phyloP scores from a whole-genome alignment of 805 yeast species.

The Saccharomycopsis sp. region DNA sequence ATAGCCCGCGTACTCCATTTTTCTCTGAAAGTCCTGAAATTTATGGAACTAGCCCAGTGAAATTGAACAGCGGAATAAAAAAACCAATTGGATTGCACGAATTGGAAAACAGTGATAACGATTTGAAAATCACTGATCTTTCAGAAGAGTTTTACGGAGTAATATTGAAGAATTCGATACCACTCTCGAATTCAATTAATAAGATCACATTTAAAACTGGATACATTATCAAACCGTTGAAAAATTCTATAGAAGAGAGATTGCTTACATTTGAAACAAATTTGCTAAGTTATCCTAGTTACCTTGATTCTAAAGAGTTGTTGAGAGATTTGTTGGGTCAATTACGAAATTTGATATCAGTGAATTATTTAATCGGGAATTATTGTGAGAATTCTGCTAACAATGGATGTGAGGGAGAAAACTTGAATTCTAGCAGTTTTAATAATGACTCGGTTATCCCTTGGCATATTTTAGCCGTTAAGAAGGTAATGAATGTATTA shows the following conservation, averaged over 20 bases:
- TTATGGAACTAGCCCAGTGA: not conserved
- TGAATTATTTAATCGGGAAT: slow-evolving; percentile 28
- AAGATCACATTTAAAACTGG: slow-evolving; percentile 68
- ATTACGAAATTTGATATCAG: slow-evolving; percentile 47
- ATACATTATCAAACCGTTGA: slow-evolving; percentile 43
- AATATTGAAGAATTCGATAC: slow-evolving; percentile 52
- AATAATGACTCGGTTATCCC: slow-evolving; percentile 43
- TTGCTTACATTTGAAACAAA: slow-evolving; percentile 51
- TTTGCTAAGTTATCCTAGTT: slow-evolving; percentile 65
- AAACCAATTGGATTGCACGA: slow-evolving; percentile 15
- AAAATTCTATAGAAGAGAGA: slow-evolving; percentile 25
- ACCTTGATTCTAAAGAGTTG: slow-evolving; percentile 48
- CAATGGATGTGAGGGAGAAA: slow-evolving; percentile 2
- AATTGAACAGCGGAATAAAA: slow-evolving; percentile 25
- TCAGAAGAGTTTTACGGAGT: slow-evolving; percentile 48
- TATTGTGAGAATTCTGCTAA: slow-evolving; percentile 28
- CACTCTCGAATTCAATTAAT: slow-evolving; percentile 63
- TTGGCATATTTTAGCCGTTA: slow-evolving; percentile 68
- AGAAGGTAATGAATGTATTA: slow-evolving; percentile 49
- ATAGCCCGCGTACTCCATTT: slow-evolving; percentile 2
- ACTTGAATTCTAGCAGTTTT: not conserved
- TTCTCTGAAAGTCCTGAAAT: slow-evolving; percentile 13
- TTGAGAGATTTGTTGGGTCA: slow-evolving; percentile 53
- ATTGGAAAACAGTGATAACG: slow-evolving; percentile 24
- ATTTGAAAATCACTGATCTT: slow-evolving; percentile 39